phyloP scores from a whole-genome alignment of 2,329 filamentous ascomycete genomes.

The Diaporthe capsici region DNA sequence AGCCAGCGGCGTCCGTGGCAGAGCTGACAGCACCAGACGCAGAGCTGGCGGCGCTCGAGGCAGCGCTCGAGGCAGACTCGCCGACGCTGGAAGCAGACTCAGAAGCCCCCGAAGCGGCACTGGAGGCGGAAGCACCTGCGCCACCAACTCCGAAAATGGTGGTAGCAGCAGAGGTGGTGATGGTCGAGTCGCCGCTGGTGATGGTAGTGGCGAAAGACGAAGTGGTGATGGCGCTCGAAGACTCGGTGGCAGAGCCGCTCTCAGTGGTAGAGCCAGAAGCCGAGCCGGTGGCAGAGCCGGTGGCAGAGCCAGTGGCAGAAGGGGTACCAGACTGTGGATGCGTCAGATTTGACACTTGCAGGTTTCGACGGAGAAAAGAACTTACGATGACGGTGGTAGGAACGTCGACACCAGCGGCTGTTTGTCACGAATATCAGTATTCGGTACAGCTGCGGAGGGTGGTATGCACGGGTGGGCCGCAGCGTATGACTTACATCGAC shows the following conservation, averaged over 20 bases:
- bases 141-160: conserved; percentile 49
- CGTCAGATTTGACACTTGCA: conserved; percentile 4
- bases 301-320: conserved; percentile 43
- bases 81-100: conserved; percentile 46
- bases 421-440: conserved; percentile 42
- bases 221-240: conserved; percentile 50
- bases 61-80: conserved; percentile 44
- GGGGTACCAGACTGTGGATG: conserved; percentile 41
- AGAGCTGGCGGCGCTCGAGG: conserved; percentile 43
- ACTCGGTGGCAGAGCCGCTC: conserved; percentile 35
- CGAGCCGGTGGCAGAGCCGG: conserved; percentile 37
- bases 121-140: conserved; percentile 44
- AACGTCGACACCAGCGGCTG: conserved; percentile 53
- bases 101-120: conserved; percentile 42
- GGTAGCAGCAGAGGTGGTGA: conserved; percentile 55
- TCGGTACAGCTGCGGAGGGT: background rate
- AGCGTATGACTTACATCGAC: conserved; percentile 51
- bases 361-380: background rate
- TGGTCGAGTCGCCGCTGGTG: conserved; percentile 51
- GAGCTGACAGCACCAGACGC: conserved; percentile 42
- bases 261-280: conserved; percentile 23
- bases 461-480: background rate
- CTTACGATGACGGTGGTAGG: conserved; percentile 49
- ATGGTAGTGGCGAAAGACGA: conserved; percentile 55
- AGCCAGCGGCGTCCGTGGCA: conserved; percentile 38